Conservation (phyloP, 495 filamentous ascomycete genomes). For the Talaromyces trachyspermus region DNA sequence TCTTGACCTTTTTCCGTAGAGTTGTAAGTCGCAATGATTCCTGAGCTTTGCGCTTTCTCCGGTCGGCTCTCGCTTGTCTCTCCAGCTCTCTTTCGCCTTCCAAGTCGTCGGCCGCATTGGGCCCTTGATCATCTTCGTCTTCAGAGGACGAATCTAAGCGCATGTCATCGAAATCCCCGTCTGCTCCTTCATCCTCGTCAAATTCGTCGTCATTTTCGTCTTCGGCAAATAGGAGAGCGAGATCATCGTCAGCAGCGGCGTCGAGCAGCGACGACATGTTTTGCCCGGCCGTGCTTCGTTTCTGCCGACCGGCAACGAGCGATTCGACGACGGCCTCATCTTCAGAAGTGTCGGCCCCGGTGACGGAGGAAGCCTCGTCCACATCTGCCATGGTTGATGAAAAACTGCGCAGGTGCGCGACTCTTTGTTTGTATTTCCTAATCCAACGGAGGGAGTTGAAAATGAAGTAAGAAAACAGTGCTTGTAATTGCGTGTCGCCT, state of each 20-base stretch:
- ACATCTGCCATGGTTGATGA: conserved; percentile 14
- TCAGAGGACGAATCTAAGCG: conserved; percentile 78
- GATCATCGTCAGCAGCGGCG: conserved; percentile 68
- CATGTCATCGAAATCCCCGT: conserved; percentile 63
- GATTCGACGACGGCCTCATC: conserved; percentile 56
- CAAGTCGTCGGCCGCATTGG: conserved; percentile 50
- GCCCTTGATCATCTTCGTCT: conserved; percentile 65
- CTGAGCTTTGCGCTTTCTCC: conserved; percentile 69
- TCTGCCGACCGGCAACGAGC: conserved; percentile 67
- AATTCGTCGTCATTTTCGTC: conserved; percentile 83
- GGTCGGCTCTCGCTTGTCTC: conserved; percentile 45
- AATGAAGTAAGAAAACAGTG: no score
- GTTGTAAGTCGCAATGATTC: conserved; percentile 45
- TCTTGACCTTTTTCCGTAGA: conserved; percentile 54
- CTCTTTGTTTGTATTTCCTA: no score
- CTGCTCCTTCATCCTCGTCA: conserved; percentile 57
- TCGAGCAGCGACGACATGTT: conserved; percentile 74
- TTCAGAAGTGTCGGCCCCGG: conserved; percentile 28
- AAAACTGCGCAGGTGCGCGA: not conserved
- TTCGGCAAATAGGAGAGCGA: conserved; percentile 76
- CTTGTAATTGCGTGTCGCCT: no score
- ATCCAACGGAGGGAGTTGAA: no score
- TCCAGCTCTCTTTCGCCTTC: conserved; percentile 61
- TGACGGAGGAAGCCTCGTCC: conserved; percentile 17
- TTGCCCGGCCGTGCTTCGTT: conserved; percentile 80